Conservation (phyloP, 169 alveolate genomes). For the Fabrea salina region DNA sequence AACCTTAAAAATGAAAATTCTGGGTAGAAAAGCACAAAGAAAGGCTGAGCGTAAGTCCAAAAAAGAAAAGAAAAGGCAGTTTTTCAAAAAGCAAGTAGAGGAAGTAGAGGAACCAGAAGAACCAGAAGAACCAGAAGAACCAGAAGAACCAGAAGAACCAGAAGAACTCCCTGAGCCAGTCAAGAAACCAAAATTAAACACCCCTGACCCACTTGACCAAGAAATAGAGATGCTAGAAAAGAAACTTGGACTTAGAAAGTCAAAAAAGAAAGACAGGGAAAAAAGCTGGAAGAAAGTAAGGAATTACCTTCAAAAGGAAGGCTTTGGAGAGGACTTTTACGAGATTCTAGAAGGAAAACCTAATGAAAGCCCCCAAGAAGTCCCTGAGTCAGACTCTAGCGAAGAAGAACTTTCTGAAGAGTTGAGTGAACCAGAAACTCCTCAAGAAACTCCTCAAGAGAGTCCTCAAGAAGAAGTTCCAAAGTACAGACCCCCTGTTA, state of each 20-base stretch:
- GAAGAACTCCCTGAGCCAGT: not conserved
- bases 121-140: not conserved
- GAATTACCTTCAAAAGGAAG: conserved; percentile 11
- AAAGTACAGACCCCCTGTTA: not conserved
- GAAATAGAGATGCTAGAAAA: conserved; percentile 13
- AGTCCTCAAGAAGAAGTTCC: not conserved
- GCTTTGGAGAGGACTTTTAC: conserved; percentile 26
- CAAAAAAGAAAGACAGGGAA: not conserved
- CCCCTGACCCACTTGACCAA: not conserved
- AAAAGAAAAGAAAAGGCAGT: not conserved
- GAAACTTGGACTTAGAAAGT: not conserved
- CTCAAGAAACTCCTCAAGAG: not conserved
- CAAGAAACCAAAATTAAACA: not conserved
- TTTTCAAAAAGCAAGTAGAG: not conserved
- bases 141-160: too few species aligned
- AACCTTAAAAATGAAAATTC: not conserved
- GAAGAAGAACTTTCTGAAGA: not conserved
- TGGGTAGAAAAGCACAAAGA: not conserved
- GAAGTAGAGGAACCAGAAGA: not conserved
- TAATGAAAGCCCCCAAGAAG: not conserved
- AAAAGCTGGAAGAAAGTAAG: conserved; percentile 20
- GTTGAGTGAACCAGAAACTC: conserved; percentile 3
- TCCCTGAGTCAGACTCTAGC: not conserved
- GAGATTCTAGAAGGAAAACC: conserved; percentile 16
- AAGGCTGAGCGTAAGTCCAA: not conserved